These are phyloP conservation scores for Taphrina pruni DNA, from an alignment of 1,139 yeast species.

Conservation along the genomic window DNA sequence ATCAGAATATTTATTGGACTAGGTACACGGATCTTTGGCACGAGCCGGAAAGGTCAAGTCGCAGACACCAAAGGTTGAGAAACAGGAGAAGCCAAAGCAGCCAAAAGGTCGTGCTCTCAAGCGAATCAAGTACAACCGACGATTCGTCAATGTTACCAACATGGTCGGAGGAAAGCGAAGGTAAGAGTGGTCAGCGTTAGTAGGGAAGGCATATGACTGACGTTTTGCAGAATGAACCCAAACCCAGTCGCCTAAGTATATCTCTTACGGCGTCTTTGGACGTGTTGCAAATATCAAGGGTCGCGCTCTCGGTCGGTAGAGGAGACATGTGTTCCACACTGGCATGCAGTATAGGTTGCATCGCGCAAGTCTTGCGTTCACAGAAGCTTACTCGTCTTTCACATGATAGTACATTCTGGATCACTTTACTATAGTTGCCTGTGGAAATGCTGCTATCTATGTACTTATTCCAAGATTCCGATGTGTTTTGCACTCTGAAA, in stretches of 20 bases:
- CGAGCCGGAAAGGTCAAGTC: conserved; percentile 99
- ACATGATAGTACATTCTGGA: background rate
- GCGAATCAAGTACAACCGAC: conserved; percentile 98
- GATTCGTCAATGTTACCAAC: conserved; percentile 97
- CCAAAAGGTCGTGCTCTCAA: conserved; percentile 96
- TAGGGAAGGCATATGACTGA: background rate
- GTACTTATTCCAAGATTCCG: background rate
- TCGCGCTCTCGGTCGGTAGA: no score
- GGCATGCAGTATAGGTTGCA: background rate
- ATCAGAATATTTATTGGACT: conserved; percentile 48
- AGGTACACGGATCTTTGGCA: conserved; percentile 99
- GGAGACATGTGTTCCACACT: no score
- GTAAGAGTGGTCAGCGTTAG: conserved; percentile 46
- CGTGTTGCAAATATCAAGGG: background rate
- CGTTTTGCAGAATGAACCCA: conserved; percentile 18
- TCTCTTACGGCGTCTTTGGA: background rate
- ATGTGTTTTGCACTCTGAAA: background rate
- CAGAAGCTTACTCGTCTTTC: background rate
- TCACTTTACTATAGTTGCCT: background rate
- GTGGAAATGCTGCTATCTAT: background rate
- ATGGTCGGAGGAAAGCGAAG: conserved; percentile 95
- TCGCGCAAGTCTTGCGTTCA: background rate
- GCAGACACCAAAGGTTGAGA: conserved; percentile 89
- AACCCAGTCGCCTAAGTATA: conserved; percentile 20
- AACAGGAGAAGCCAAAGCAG: conserved; percentile 78